These are phyloP conservation scores for Dothistroma septosporum DNA, from an alignment of 2,329 filamentous ascomycete genomes.

Conservation along the genomic window DNA sequence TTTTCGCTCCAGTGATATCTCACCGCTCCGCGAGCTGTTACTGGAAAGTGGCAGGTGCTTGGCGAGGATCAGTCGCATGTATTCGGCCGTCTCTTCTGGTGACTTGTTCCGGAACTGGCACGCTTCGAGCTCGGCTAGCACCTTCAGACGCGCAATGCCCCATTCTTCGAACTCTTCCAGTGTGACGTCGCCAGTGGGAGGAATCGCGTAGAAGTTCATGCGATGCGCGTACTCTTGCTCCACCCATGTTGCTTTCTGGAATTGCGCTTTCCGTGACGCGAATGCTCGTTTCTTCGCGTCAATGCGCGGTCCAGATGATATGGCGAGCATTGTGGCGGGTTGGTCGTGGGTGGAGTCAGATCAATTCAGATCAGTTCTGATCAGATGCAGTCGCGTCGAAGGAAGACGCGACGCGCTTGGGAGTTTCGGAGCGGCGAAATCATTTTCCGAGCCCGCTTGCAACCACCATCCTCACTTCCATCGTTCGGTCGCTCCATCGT, in stretches of 20 bases:
- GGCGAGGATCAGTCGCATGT: slow-evolving; percentile 81
- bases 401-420: slow-evolving; percentile 3
- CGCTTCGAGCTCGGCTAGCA: slow-evolving; percentile 83
- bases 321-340: slow-evolving; percentile 27
- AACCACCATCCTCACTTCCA: neutral
- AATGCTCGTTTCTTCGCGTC: slow-evolving; percentile 69
- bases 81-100: slow-evolving; percentile 71
- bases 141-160: slow-evolving; percentile 87
- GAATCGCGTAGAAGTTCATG: slow-evolving; percentile 84
- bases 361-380: neutral
- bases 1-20: slow-evolving; percentile 68
- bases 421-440: neutral
- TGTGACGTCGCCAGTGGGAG: slow-evolving; percentile 89
- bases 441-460: no score
- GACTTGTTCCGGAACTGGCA: slow-evolving; percentile 92
- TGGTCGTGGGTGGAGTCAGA: neutral
- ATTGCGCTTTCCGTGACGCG: slow-evolving; percentile 77
- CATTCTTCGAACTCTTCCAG: slow-evolving; percentile 98
- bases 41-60: slow-evolving; percentile 80
- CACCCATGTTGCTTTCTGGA: slow-evolving; percentile 71
- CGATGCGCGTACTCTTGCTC: slow-evolving; percentile 76
- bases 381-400: neutral
- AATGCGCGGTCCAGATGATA: slow-evolving; percentile 37
- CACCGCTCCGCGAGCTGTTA: slow-evolving; percentile 60
- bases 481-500: no score